Evolutionary conservation across 192 early-diverging fungal species (phyloP).

Genomic region (Jimgerdemannia flammicorona): DNA sequence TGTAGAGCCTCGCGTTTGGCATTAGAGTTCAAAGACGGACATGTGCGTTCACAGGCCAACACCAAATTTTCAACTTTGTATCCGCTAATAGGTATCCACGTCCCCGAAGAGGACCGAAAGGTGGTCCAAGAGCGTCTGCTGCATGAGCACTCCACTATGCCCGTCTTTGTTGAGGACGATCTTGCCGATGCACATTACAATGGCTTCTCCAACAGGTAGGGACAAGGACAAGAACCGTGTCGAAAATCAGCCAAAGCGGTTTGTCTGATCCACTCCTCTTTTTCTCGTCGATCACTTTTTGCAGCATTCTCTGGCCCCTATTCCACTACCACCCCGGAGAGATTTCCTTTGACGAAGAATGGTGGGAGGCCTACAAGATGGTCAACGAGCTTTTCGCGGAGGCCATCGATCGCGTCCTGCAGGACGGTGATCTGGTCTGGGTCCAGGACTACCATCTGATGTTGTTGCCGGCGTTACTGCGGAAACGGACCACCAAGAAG

Average conservation of each 20-base stretch:
- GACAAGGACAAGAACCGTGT: background rate
- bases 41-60: no score
- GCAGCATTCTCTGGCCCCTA: slow-evolving; percentile 95
- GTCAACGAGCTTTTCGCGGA: slow-evolving; percentile 96
- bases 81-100: slow-evolving; percentile 62
- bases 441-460: slow-evolving; percentile 98
- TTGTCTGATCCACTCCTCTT: no score
- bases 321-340: slow-evolving; percentile 99
- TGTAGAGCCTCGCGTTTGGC: no score
- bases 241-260: no score
- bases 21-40: no score
- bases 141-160: slow-evolving; percentile 79
- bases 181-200: slow-evolving; percentile 97
- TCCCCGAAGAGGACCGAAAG: slow-evolving; percentile 74
- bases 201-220: slow-evolving; percentile 89
- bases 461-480: slow-evolving; percentile 86
- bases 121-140: slow-evolving; percentile 66
- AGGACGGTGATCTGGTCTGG: slow-evolving; percentile 90
- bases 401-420: slow-evolving; percentile 73
- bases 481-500: slow-evolving; percentile 58
- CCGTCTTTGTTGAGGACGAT: slow-evolving; percentile 93
- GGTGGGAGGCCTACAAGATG: slow-evolving; percentile 93
- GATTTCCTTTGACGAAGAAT: slow-evolving; percentile 90
- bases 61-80: background rate
- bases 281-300: background rate